Evolutionary conservation across 495 filamentous ascomycete species (phyloP).

Genomic region (Penicillium diatomitis): DNA sequence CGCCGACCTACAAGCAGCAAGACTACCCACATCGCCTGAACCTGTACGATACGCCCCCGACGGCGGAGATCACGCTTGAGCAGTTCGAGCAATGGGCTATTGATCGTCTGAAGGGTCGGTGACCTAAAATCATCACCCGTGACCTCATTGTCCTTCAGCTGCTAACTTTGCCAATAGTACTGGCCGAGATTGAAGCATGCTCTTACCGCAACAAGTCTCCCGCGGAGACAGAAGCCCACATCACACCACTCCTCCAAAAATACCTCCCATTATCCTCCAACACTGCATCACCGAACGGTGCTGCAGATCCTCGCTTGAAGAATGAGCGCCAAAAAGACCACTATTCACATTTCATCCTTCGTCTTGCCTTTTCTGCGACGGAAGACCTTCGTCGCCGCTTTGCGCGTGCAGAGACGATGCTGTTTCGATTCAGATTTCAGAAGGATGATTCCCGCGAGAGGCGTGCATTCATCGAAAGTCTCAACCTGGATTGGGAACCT

Average conservation of each 20-base stretch:
- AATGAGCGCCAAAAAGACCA: constrained; percentile 90
- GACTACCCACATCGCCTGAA: constrained; percentile 82
- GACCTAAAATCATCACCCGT: not conserved
- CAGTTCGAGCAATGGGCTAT: constrained; percentile 99
- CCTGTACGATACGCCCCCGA: constrained; percentile 83
- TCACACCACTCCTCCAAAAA: constrained; percentile 74
- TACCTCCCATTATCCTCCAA: constrained; percentile 78
- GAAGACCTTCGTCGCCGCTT: constrained; percentile 91
- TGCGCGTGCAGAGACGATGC: constrained; percentile 71
- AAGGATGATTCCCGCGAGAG: constrained; percentile 61
- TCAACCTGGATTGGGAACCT: constrained; percentile 74
- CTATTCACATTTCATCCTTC: constrained; percentile 95
- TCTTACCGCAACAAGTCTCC: constrained; percentile 83
- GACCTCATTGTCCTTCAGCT: not conserved
- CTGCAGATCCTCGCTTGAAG: constrained; percentile 40
- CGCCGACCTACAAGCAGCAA: constrained; percentile 57
- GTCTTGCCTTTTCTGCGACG: constrained; percentile 83
- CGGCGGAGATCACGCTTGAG: constrained; percentile 90
- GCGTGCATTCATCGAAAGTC: constrained; percentile 62
- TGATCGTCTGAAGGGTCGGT: constrained; percentile 66
- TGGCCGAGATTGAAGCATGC: constrained; percentile 92
- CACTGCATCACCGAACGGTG: constrained; percentile 47
- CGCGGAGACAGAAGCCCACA: constrained; percentile 67
- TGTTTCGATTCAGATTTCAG: constrained; percentile 75
- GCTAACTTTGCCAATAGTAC: constrained; percentile 45